Evolutionary conservation across 1,139 yeast species (phyloP).

Genomic region (Yamadazyma friedrichii): DNA sequence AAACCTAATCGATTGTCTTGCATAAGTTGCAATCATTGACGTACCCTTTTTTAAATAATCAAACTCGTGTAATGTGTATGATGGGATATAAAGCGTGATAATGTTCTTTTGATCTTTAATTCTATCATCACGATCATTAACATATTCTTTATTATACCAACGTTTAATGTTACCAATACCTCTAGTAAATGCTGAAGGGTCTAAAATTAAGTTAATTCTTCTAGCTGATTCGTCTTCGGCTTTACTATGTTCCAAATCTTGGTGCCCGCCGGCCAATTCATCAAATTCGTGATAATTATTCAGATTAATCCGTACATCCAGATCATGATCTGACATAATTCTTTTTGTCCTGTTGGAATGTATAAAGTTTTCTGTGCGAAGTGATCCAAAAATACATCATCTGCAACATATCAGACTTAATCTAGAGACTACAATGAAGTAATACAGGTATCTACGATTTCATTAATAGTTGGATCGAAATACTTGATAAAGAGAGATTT

Average conservation of each 20-base stretch:
- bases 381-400: not conserved
- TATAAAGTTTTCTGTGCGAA: not conserved
- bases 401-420: no score
- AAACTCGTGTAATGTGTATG: conserved; percentile 56
- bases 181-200: conserved; percentile 57
- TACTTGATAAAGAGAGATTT: no score
- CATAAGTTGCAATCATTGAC: conserved; percentile 54
- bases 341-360: not conserved
- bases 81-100: conserved; percentile 44
- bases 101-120: conserved; percentile 18
- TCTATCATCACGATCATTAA: conserved; percentile 9
- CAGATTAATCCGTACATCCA: not conserved
- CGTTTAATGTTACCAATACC: conserved; percentile 60
- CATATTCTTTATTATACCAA: conserved; percentile 42
- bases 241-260: not conserved
- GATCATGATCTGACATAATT: conserved; percentile 1
- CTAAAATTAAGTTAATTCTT: conserved; percentile 44
- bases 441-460: no score
- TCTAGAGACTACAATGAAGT: no score
- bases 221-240: conserved; percentile 3
- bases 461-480: no score
- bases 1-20: conserved; percentile 55
- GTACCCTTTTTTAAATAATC: conserved; percentile 54
- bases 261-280: conserved; percentile 10
- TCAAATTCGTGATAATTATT: conserved; percentile 9